A percentile compares a stretch with the other conserved stretches of the same genome.
These are phyloP conservation scores for Juglanconis juglandina DNA, from an alignment of 2,329 filamentous ascomycete genomes.

Conservation along the genomic window DNA sequence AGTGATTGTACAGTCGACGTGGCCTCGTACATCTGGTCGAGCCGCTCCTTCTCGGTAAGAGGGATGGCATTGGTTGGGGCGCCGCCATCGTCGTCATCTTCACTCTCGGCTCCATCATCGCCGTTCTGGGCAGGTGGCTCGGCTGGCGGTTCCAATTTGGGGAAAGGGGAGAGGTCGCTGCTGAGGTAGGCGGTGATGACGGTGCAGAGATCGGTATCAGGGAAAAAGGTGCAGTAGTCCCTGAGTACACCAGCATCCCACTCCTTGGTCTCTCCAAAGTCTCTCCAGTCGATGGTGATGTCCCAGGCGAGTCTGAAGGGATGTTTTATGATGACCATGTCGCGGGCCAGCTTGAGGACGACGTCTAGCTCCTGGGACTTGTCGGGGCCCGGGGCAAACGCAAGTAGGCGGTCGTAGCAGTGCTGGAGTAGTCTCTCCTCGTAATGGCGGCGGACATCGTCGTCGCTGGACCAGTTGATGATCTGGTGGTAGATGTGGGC, in stretches of 20 bases:
- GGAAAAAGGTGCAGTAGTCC: slow-evolving; percentile 80
- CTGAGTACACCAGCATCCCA: slow-evolving; percentile 76
- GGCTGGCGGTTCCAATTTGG: slow-evolving; percentile 32
- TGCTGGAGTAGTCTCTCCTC: slow-evolving; percentile 87
- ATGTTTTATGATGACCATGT: slow-evolving; percentile 96
- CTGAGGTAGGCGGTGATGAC: slow-evolving; percentile 78
- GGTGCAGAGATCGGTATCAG: slow-evolving; percentile 76
- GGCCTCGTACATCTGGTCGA: slow-evolving; percentile 77
- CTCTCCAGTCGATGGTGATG: slow-evolving; percentile 84
- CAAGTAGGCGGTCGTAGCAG: slow-evolving; percentile 72
- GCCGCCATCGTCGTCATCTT: slow-evolving; percentile 56
- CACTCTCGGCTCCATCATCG: slow-evolving; percentile 49
- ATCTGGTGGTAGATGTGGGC: slow-evolving; percentile 76
- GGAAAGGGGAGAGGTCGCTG: slow-evolving; percentile 81
- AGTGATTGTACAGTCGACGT: slow-evolving; percentile 66
- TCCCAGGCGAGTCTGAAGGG: slow-evolving; percentile 89
- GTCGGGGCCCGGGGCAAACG: slow-evolving; percentile 58
- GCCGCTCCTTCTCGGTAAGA: slow-evolving; percentile 71
- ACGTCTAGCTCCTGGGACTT: slow-evolving; percentile 70
- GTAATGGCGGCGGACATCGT: slow-evolving; percentile 76
- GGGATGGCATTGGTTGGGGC: slow-evolving; percentile 52
- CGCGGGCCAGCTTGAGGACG: slow-evolving; percentile 73
- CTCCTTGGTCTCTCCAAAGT: slow-evolving; percentile 68
- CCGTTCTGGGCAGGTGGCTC: slow-evolving; percentile 30
- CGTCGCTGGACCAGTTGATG: slow-evolving; percentile 87